These are phyloP conservation scores for Orbilia quercus DNA, from an alignment of 2,329 filamentous ascomycete genomes.

Conservation along the genomic window DNA sequence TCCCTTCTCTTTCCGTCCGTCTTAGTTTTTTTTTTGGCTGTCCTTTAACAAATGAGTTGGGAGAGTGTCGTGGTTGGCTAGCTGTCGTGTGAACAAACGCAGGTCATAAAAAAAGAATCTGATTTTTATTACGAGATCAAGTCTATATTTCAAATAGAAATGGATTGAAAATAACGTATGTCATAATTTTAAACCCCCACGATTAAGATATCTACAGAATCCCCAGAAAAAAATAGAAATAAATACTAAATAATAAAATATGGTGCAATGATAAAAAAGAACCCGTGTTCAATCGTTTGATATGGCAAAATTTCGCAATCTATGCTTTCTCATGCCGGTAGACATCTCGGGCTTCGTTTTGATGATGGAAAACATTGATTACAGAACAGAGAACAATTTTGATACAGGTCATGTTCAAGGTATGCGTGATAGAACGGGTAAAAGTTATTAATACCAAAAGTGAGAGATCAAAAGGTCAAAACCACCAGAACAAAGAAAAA, in stretches of 20 bases:
- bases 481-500: conserved; percentile 27
- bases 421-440: conserved; percentile 28
- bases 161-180: conserved; percentile 15
- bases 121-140: not conserved
- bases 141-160: not conserved
- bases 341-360: conserved; percentile 21
- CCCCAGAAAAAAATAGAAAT: conserved; percentile 23
- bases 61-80: too few species aligned
- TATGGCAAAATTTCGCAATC: conserved; percentile 53
- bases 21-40: too few species aligned
- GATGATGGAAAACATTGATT: conserved; percentile 11
- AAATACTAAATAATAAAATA: conserved; percentile 19
- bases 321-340: conserved; percentile 36
- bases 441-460: conserved; percentile 50
- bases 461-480: conserved; percentile 13
- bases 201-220: conserved; percentile 45
- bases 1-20: too few species aligned
- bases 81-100: too few species aligned
- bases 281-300: conserved; percentile 55
- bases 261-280: conserved; percentile 39
- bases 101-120: too few species aligned
- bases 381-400: conserved; percentile 16
- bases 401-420: conserved; percentile 16
- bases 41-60: too few species aligned
- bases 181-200: conserved; percentile 30